Evolutionary conservation across 345 rosid genomes (phyloP), one percentile per base, ranked within the genome.

Genomic region (Camelina neglecta): DNA sequence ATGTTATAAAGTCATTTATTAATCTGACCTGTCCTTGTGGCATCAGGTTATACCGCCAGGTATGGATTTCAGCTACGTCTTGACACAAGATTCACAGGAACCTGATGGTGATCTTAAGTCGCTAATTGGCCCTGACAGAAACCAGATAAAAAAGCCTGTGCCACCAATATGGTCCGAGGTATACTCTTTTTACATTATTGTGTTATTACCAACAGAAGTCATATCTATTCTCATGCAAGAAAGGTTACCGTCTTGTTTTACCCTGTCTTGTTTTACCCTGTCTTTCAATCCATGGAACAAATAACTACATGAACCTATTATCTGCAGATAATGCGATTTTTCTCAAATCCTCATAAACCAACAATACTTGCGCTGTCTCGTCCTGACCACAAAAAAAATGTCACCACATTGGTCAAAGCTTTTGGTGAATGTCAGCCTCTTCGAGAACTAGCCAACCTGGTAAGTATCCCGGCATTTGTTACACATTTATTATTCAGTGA

Each of bases 41-140:
- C 8, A 81, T 72, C 92, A 94, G 97, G 99, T 95, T 48, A 90
- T 95, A 83, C 95, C 99, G 56, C 99, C 99, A 79, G 99, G 99
- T 48, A 95, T 95, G 99, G 99, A 95, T 84, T 92, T 95, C 84
- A 92, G 97, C 84, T 90, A 82, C 36, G 97, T 92, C 58, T 79
- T 84, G 97, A 87, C 93, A 81, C 95, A 94, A 80, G 97, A 92
- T 77, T 74, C 80, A 68, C 83, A 92, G 23, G 99, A 89, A 36
- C 71, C 81, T 82, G 99, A 95, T 35, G 97, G 88, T 31, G 98
- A 95, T 64, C 84, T 50, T 85, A 88, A 53, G 82, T 90, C 76
- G 20, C 76, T 73, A 85, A 92, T 62, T 91, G 90, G 67, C 44
- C 81, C 89, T 15, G 89, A 90, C 69, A 76, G 85, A 74, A 78